A percentile compares a stretch with the other conserved stretches of the same genome.
These are phyloP conservation scores for Benincasa hispida DNA, from an alignment of 306 rosid genomes.

Conservation along the genomic window DNA sequence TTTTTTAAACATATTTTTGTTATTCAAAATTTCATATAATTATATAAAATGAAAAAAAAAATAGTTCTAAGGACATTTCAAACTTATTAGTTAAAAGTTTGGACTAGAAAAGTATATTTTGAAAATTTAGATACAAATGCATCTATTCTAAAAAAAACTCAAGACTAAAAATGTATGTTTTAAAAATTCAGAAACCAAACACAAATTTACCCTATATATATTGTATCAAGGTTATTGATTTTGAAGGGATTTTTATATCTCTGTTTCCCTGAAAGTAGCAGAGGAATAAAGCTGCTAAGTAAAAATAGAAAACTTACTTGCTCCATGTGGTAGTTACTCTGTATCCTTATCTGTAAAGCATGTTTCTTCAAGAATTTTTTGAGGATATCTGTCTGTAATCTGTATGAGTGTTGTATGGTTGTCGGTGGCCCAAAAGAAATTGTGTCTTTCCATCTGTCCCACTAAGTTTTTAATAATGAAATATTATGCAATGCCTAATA, in stretches of 20 bases:
- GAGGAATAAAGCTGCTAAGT: neutral
- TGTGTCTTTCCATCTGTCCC: neutral
- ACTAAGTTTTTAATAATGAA: neutral
- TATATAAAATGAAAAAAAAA: no score
- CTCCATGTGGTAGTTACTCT: neutral
- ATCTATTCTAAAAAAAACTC: no score
- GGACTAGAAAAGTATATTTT: no score
- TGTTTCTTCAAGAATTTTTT: neutral
- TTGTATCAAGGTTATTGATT: neutral
- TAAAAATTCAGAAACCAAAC: no score
- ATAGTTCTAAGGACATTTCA: no score
- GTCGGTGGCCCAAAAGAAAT: conserved; percentile 5
- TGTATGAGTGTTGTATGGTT: neutral
- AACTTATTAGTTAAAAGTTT: no score
- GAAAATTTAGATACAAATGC: no score
- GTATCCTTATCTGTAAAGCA: conserved; percentile 10
- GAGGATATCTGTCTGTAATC: neutral
- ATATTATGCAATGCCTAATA: neutral
- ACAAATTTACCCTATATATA: no score
- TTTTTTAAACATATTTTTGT: no score
- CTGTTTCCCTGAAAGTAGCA: conserved; percentile 5
- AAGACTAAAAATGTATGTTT: no score
- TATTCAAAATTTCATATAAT: no score
- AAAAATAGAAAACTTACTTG: neutral
- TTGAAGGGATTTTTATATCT: neutral